phyloP scores from a whole-genome alignment of 768 basidiomycete species.

The Fistulinella prunicolor region DNA sequence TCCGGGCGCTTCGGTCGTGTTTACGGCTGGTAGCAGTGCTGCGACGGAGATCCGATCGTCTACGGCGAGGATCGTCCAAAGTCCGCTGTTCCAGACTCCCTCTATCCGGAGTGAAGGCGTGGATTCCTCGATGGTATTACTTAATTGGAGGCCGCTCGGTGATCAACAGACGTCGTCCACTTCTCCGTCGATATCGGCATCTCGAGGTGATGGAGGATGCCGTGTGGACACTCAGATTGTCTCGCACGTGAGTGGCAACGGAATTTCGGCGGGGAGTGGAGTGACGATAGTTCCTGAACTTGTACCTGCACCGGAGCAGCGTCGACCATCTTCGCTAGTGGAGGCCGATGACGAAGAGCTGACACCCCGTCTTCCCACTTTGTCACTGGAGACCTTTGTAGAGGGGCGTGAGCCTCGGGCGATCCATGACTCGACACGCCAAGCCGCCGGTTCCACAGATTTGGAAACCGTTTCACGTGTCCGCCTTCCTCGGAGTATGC shows the following conservation, averaged over 20 bases:
- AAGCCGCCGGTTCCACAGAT: background rate
- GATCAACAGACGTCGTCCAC: background rate
- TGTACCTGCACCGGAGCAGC: too few relatives aligned
- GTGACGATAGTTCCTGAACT: background rate
- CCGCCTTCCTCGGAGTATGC: background rate
- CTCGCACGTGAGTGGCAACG: background rate
- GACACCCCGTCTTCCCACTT: conserved; percentile 7
- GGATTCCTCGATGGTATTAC: background rate
- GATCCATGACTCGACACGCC: background rate
- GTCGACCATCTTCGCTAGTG: background rate
- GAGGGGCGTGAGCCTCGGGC: background rate
- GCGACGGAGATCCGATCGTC: background rate
- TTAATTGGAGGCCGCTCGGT: background rate
- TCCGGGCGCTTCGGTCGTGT: background rate
- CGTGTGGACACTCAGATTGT: background rate
- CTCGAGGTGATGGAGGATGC: too few relatives aligned
- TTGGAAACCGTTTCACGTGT: background rate
- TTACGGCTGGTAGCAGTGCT: background rate
- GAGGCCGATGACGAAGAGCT: background rate
- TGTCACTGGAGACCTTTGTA: background rate
- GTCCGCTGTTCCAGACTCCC: background rate
- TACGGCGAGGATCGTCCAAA: background rate
- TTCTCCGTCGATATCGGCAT: background rate
- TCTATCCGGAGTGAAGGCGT: background rate
- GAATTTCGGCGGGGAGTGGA: background rate